Conservation (phyloP, 2,329 filamentous ascomycete genomes). For the Colletotrichum tropicicola region DNA sequence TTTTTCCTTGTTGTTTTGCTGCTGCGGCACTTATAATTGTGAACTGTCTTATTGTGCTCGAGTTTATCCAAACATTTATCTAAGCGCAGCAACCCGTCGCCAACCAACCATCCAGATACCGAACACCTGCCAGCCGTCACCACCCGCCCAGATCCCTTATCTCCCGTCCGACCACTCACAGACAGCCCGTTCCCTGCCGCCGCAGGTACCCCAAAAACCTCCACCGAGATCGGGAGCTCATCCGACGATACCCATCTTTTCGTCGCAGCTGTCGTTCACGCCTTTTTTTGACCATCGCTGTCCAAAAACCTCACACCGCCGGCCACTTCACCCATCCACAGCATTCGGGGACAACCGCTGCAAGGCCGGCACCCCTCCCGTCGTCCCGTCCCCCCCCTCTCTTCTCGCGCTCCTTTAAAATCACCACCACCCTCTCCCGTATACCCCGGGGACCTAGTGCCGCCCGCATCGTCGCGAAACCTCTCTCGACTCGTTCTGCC, state of each 20-base stretch:
- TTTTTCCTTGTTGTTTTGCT: background rate
- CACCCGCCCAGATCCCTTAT: background rate
- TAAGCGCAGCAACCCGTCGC: no score
- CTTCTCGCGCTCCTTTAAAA: background rate
- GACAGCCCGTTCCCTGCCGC: background rate
- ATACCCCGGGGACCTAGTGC: no score
- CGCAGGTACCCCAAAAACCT: background rate
- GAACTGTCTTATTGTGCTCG: no score
- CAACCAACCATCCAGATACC: no score
- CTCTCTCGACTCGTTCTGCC: no score
- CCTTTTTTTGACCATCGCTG: background rate
- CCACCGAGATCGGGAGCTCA: slow-evolving; percentile 26
- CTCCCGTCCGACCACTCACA: background rate
- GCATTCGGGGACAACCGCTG: background rate
- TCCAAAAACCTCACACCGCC: background rate
- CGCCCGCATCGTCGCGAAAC: no score
- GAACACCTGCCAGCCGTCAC: background rate
- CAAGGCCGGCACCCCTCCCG: slow-evolving; percentile 15
- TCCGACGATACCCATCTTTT: slow-evolving; percentile 29
- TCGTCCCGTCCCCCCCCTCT: background rate
- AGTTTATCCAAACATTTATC: no score
- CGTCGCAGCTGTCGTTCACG: background rate
- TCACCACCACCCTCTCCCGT: no score
- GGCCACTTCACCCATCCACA: background rate
- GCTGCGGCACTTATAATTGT: no score